A percentile compares a stretch with the other conserved stretches of the same genome.
Conservation (phyloP, 306 rosid genomes). For the Vigna angularis region DNA sequence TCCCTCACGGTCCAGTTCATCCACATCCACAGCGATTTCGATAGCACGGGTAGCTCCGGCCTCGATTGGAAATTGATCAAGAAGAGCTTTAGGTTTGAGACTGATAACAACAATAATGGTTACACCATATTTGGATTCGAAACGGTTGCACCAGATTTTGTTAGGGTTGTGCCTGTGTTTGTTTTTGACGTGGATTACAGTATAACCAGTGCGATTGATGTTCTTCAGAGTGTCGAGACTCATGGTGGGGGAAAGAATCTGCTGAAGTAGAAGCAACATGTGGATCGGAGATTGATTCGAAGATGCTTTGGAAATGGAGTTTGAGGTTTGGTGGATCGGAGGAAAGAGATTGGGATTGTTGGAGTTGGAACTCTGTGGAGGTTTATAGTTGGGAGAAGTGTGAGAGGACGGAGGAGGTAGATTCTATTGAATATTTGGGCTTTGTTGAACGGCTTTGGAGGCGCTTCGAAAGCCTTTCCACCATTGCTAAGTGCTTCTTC, state of each 20-base stretch:
- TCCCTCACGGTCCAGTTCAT: conserved; percentile 73
- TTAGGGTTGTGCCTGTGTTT: conserved; percentile 81
- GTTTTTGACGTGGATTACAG: conserved; percentile 87
- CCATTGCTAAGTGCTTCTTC: conserved; percentile 75
- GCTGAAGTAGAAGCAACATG: conserved; percentile 71
- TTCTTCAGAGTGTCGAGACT: conserved; percentile 68
- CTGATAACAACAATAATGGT: conserved; percentile 36
- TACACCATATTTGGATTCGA: conserved; percentile 91
- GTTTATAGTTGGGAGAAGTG: conserved; percentile 59
- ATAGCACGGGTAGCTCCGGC: conserved; percentile 47
- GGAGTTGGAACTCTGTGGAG: conserved; percentile 61
- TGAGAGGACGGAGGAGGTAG: conserved; percentile 67
- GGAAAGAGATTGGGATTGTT: conserved; percentile 49
- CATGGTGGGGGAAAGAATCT: conserved; percentile 89
- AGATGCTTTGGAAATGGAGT: conserved; percentile 59
- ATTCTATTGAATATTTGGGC: conserved; percentile 56
- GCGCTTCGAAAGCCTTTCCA: conserved; percentile 76
- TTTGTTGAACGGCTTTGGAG: conserved; percentile 61
- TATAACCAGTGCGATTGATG: conserved; percentile 71
- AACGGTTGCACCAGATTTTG: conserved; percentile 81
- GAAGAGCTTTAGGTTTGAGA: conserved; percentile 70
- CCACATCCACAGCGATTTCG: conserved; percentile 51
- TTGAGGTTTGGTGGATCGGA: conserved; percentile 54
- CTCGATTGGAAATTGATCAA: conserved; percentile 77
- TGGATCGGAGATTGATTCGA: conserved; percentile 72